These are phyloP conservation scores for Tricholoma sp. DNA, from an alignment of 768 basidiomycete genomes.

Conservation along the genomic window DNA sequence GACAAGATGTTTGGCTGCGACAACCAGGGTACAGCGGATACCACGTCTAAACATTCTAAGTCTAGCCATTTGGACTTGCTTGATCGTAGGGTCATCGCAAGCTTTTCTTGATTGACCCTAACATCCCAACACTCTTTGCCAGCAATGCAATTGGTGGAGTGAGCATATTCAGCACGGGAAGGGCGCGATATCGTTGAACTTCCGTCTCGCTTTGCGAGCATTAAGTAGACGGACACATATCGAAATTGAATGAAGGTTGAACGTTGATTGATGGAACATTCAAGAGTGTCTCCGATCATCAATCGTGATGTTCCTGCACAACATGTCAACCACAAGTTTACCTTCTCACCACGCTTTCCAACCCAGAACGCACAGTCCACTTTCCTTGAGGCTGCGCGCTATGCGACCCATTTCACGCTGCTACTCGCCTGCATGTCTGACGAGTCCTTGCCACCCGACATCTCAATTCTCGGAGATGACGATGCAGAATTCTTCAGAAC, in stretches of 20 bases:
- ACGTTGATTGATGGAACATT: too few species aligned
- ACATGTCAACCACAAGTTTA: slow-evolving; percentile 5
- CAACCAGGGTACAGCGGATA: slow-evolving; percentile 17
- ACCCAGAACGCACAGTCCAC: not conserved
- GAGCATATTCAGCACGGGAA: slow-evolving; percentile 10
- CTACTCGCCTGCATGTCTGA: slow-evolving; percentile 18
- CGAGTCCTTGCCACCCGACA: slow-evolving; percentile 12
- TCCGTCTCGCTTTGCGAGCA: slow-evolving; percentile 3
- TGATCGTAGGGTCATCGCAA: slow-evolving; percentile 29
- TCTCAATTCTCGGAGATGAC: slow-evolving; percentile 31
- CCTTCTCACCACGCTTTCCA: not conserved
- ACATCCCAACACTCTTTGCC: slow-evolving; percentile 6
- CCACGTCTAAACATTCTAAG: slow-evolving; percentile 5
- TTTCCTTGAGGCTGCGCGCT: slow-evolving; percentile 5
- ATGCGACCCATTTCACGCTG: slow-evolving; percentile 13
- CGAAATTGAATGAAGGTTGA: too few species aligned
- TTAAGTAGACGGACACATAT: too few species aligned
- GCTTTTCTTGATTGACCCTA: slow-evolving; percentile 19
- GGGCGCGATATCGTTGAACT: slow-evolving; percentile 14
- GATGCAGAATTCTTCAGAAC: slow-evolving; percentile 49
- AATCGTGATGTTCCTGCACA: too few species aligned
- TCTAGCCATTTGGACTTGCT: slow-evolving; percentile 3
- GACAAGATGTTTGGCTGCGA: slow-evolving; percentile 26
- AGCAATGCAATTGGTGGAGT: slow-evolving; percentile 25
- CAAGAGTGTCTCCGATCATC: not conserved